Percentiles rank a stretch among this genome's conserved stretches.
Evolutionary conservation across 495 filamentous ascomycete genomes (phyloP).

Genomic region (Elasticomyces elasticus): DNA sequence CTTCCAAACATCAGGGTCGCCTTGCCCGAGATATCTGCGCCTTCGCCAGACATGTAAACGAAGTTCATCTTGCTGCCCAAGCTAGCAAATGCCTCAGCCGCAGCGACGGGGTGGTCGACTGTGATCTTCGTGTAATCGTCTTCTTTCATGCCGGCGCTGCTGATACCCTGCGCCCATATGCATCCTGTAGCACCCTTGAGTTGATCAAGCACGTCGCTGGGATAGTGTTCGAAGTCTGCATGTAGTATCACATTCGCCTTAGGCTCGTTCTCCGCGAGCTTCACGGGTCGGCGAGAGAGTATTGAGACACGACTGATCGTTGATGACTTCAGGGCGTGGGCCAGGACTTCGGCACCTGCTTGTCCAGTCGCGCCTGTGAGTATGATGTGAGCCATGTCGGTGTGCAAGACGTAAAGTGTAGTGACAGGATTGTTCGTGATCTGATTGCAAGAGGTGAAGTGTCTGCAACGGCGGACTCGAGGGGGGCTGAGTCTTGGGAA

Average conservation of each 20-base stretch:
- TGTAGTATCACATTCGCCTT: constrained; percentile 58
- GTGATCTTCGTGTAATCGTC: constrained; percentile 55
- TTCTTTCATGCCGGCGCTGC: constrained; percentile 46
- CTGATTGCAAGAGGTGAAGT: no score
- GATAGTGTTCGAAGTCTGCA: constrained; percentile 52
- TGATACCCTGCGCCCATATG: constrained; percentile 63
- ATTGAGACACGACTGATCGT: constrained; percentile 54
- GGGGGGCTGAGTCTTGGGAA: no score
- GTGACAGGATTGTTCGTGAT: no score
- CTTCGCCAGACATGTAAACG: constrained; percentile 58
- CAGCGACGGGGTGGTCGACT: constrained; percentile 49
- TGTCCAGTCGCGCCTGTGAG: constrained; percentile 68
- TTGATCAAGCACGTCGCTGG: constrained; percentile 43
- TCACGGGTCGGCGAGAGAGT: constrained; percentile 54
- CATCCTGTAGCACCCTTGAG: constrained; percentile 54
- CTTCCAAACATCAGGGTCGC: constrained; percentile 48
- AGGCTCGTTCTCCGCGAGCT: constrained; percentile 49
- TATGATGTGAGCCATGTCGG: constrained; percentile 2
- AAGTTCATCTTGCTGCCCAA: constrained; percentile 52
- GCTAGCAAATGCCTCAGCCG: constrained; percentile 50
- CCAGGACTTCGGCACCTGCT: constrained; percentile 54
- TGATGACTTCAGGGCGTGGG: constrained; percentile 50
- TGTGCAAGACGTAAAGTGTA: no score
- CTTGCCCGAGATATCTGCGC: constrained; percentile 39
- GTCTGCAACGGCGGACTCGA: no score